These are phyloP conservation scores for Exserohilum turcica DNA, from an alignment of 2,329 filamentous ascomycete species.

Conservation along the genomic window DNA sequence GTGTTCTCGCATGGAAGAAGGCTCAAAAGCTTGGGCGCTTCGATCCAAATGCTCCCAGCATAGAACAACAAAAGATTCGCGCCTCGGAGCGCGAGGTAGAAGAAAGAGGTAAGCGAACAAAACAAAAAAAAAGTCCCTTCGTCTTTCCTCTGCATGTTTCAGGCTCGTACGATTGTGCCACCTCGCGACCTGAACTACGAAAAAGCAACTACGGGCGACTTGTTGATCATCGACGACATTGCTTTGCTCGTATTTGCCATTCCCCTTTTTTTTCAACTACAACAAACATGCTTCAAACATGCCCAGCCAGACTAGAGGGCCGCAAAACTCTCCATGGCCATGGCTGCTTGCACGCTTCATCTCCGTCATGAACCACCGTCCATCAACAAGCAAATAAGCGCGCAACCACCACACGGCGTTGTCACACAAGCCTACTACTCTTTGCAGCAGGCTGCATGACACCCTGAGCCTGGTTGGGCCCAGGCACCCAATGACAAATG, in stretches of 20 bases:
- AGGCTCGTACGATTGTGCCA: conserved; percentile 24
- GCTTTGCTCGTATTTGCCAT: conserved; percentile 13
- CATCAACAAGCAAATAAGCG: conserved; percentile 10
- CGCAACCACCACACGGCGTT: too few species aligned
- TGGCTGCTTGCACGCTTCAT: conserved; percentile 24
- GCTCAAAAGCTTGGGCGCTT: conserved; percentile 95
- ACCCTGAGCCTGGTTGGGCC: conserved; percentile 19
- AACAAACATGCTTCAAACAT: conserved; percentile 24
- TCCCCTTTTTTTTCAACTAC: conserved; percentile 3
- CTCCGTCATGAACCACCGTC: conserved; percentile 28
- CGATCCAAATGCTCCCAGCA: conserved; percentile 78
- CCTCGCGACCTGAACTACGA: conserved; percentile 14
- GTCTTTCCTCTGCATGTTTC: conserved; percentile 17
- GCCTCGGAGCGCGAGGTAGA: conserved; percentile 72
- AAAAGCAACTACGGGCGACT: conserved; percentile 24
- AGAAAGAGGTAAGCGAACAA: conserved; percentile 61
- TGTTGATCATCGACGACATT: conserved; percentile 9
- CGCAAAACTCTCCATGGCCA: too few species aligned
- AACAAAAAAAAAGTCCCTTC: too few species aligned
- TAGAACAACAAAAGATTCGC: conserved; percentile 73
- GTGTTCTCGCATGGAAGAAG: conserved; percentile 94
- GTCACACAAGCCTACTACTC: conserved; percentile 12
- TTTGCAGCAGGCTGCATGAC: conserved; percentile 26
- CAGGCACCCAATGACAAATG: conserved; percentile 8
- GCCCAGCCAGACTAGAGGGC: too few species aligned